Base-by-base conservation (phyloP, 345 rosid species). In the Eucalyptus coolabah region DNA sequence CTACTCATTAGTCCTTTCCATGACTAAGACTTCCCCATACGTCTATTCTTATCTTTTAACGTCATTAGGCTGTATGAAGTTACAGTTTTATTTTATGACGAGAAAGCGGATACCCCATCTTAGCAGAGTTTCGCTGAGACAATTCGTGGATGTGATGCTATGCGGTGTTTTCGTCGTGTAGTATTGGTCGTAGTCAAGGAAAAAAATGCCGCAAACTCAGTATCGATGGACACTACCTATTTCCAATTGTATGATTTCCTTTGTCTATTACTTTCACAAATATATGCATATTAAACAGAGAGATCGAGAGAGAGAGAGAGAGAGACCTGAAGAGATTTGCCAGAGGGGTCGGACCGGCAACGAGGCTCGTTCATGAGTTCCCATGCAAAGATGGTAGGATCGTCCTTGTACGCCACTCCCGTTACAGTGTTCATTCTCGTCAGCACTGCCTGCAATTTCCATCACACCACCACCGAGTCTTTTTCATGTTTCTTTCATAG, bases 281-380 rank as follows among this genome's bases (percentile, higher is more conserved):
- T 77, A 11, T 21, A 77, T 77, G 13, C 11, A 37, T 21, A 21
- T 40, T 19, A 77, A 77, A 77, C 83, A 77, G 83, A 37, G 47
- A 77, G 53, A 89, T 2, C 10, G 47, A 45, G 47, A 37, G 53
- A 18, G 44, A 95, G 51, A 89, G 4, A 88, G 4, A 37, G 19
- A 40, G 50, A 14, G 44, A 95, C 99, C 98, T 95, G 97, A 86
- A 97, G 65, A 34, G 47, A 72, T 13, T 90, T 90, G 60, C 96
- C 98, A 86, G 95, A 92, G 51, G 93, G 50, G 89, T 94, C 95
- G 50, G 86, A 89, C 15, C 87, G 60, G 89, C 95, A 95, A 45
- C 96, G 96, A 80, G 98, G 96, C 90, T 96, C 98, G 23, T 97
- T 97, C 90, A 97, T 97, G 21, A 97, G 95, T 89, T 97, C 99